A percentile compares a stretch with the other conserved stretches of the same genome.
These are phyloP conservation scores for Phlyctochytrium planicorne DNA, from an alignment of 192 early-diverging fungal genomes.

Conservation along the genomic window DNA sequence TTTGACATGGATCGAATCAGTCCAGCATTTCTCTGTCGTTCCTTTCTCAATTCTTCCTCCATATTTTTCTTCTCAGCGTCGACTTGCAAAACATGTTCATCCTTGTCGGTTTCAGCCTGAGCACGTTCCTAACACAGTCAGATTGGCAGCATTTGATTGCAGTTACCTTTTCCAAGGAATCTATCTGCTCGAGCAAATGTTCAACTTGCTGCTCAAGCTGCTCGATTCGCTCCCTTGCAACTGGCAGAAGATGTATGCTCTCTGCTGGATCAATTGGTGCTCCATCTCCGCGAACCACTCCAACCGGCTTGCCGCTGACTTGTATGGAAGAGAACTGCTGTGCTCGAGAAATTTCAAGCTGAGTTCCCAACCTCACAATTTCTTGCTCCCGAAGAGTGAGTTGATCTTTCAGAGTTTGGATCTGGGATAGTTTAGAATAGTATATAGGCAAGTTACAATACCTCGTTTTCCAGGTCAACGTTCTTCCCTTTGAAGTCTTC, in stretches of 20 bases:
- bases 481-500: constrained; percentile 36
- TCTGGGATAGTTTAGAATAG: constrained; percentile 19
- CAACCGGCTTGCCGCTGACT: constrained; percentile 6
- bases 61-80: constrained; percentile 13
- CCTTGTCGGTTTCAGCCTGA: constrained; percentile 18
- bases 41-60: constrained; percentile 28
- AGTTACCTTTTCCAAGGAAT: constrained; percentile 43
- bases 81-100: background rate
- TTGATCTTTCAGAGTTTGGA: constrained; percentile 38
- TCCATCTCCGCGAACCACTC: constrained; percentile 11
- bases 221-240: constrained; percentile 47
- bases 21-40: constrained; percentile 22
- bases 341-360: constrained; percentile 46
- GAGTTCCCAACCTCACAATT: constrained; percentile 43
- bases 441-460: constrained; percentile 19
- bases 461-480: constrained; percentile 46
- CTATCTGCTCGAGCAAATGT: constrained; percentile 53
- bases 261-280: constrained; percentile 16
- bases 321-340: constrained; percentile 47
- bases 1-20: constrained; percentile 9
- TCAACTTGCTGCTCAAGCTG: constrained; percentile 55
- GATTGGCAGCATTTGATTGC: background rate
- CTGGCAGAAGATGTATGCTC: constrained; percentile 33
- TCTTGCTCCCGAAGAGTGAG: constrained; percentile 48
- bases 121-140: constrained; percentile 20